These are phyloP conservation scores for Ampelomyces quisqualis DNA, from an alignment of 2,329 filamentous ascomycete genomes.

Conservation along the genomic window DNA sequence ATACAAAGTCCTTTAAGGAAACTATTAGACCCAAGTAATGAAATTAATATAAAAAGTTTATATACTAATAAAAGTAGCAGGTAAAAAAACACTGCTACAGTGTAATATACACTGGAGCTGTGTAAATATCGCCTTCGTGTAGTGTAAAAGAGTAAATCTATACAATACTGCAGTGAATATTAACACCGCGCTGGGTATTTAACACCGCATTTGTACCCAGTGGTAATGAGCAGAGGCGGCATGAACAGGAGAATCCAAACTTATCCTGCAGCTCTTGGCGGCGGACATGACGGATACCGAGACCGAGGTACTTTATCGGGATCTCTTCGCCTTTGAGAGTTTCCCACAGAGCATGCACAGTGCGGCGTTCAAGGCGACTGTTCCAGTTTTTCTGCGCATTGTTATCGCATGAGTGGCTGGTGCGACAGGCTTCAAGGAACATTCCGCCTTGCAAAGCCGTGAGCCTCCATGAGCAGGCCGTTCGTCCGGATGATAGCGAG, in stretches of 20 bases:
- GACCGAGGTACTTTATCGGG: constrained; percentile 24
- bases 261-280: constrained; percentile 11
- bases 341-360: constrained; percentile 12
- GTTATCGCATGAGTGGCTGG: constrained; percentile 44
- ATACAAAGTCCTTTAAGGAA: too few species aligned
- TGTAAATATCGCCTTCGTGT: too few species aligned
- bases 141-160: too few species aligned
- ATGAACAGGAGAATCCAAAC: constrained; percentile 42
- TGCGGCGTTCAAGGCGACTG: constrained; percentile 22
- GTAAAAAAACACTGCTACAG: too few species aligned
- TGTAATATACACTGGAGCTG: too few species aligned
- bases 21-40: too few species aligned
- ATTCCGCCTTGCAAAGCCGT: constrained; percentile 28
- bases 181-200: too few species aligned
- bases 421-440: constrained; percentile 39
- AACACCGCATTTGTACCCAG: too few species aligned
- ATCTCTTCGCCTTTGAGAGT: constrained; percentile 41
- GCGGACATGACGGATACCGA: not conserved
- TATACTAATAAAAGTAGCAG: too few species aligned
- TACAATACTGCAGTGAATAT: too few species aligned
- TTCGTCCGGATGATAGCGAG: constrained; percentile 38
- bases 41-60: too few species aligned
- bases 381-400: constrained; percentile 45
- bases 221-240: constrained; percentile 42
- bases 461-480: constrained; percentile 30